Conservation (phyloP, 345 rosid species). For the Pistacia vera region DNA sequence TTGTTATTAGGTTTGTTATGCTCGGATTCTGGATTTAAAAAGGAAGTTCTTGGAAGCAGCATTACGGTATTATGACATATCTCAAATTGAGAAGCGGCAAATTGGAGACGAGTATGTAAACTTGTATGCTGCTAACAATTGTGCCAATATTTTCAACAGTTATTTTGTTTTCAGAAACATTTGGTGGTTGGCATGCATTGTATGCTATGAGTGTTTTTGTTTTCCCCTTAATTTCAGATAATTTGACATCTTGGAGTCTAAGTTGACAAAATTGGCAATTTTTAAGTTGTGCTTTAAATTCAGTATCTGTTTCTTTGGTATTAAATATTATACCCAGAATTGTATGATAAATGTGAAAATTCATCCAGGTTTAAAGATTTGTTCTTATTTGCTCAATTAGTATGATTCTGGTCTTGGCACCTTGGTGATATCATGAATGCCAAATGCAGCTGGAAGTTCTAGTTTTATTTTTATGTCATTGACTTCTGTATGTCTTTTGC, state of each 20-base stretch:
- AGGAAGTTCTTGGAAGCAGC: constrained; percentile 98
- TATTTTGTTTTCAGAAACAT: not conserved
- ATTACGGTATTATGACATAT: constrained; percentile 84
- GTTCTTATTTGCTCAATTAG: not conserved
- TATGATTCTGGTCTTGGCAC: not conserved
- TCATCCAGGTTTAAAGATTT: not conserved
- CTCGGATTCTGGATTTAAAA: constrained; percentile 95
- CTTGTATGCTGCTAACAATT: not conserved
- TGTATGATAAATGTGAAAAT: not conserved
- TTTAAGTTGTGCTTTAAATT: not conserved
- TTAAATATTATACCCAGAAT: not conserved
- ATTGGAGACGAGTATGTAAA: constrained; percentile 87
- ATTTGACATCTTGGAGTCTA: not conserved
- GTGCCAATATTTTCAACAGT: not conserved
- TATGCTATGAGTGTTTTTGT: not conserved
- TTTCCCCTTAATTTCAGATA: not conserved
- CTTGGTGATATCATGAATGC: not conserved
- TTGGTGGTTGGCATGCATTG: not conserved
- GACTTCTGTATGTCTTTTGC: not conserved
- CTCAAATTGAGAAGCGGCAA: constrained; percentile 94
- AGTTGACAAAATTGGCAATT: not conserved
- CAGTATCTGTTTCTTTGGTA: not conserved
- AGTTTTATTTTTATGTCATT: not conserved
- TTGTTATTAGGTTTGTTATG: constrained; percentile 79
- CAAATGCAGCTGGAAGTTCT: not conserved